Evolutionary conservation across 2,329 filamentous ascomycete genomes (phyloP).

Genomic region (Botryosphaeria dothidea): DNA sequence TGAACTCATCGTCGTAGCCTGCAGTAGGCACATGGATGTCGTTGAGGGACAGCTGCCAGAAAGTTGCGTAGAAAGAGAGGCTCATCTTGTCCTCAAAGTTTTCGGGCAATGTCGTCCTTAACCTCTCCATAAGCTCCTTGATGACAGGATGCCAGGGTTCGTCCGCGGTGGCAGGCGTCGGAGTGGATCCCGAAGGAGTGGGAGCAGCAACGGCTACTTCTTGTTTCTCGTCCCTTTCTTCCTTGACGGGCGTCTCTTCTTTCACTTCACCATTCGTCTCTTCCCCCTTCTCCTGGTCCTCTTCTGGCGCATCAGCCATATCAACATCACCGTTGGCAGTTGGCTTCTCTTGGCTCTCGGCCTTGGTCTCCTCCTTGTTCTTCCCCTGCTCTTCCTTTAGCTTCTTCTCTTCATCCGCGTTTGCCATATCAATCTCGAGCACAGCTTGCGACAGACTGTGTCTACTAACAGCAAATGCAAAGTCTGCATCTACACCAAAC

Average conservation of each 20-base stretch:
- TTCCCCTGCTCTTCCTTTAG: constrained; percentile 28
- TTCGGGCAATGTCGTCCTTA: constrained; percentile 62
- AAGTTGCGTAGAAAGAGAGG: constrained; percentile 81
- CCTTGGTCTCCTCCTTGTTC: constrained; percentile 27
- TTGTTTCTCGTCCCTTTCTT: constrained; percentile 26
- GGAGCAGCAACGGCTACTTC: constrained; percentile 25
- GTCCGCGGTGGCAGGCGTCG: background rate
- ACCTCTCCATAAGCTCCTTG: constrained; percentile 69
- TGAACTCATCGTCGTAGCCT: constrained; percentile 76
- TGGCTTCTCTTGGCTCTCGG: constrained; percentile 21
- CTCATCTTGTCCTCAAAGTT: constrained; percentile 71
- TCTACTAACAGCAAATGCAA: constrained; percentile 12
- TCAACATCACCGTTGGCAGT: constrained; percentile 56
- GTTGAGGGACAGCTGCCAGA: constrained; percentile 85
- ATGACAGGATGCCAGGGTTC: constrained; percentile 65
- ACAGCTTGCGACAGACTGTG: constrained; percentile 43
- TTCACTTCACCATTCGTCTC: constrained; percentile 23
- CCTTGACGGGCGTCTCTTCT: constrained; percentile 30
- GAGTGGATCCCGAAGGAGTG: constrained; percentile 12
- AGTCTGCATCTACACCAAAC: constrained; percentile 66
- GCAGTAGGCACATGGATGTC: constrained; percentile 76
- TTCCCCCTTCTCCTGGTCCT: constrained; percentile 26
- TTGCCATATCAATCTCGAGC: constrained; percentile 39
- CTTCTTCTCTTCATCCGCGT: constrained; percentile 27
- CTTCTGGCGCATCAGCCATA: constrained; percentile 46